These are phyloP conservation scores for Trypanosoma vivax DNA, from an alignment of 208 protist genomes.

Conservation along the genomic window DNA sequence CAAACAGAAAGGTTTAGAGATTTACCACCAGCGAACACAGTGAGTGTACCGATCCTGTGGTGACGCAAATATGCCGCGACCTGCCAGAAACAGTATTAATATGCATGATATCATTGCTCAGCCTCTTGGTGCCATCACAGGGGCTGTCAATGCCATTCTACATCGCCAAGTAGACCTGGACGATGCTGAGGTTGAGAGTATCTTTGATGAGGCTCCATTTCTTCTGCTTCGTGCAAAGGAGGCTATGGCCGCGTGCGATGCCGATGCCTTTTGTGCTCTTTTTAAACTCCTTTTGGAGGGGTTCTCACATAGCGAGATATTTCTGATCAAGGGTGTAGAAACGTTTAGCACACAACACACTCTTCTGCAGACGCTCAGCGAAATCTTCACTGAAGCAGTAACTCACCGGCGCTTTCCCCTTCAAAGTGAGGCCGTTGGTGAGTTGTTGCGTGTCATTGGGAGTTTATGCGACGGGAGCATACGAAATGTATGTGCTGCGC, in stretches of 20 bases:
- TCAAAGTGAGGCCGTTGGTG: slow-evolving; percentile 63
- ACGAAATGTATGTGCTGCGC: slow-evolving; percentile 62
- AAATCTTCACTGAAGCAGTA: slow-evolving; percentile 60
- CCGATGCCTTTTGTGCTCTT: slow-evolving; percentile 66
- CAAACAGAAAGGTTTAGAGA: too few relatives aligned
- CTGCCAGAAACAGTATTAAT: slow-evolving; percentile 80
- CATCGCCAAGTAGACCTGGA: slow-evolving; percentile 71
- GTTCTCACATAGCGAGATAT: slow-evolving; percentile 57
- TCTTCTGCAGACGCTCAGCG: slow-evolving; percentile 64
- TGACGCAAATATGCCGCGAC: too few relatives aligned
- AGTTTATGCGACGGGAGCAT: slow-evolving; percentile 75
- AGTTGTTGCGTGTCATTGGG: slow-evolving; percentile 74
- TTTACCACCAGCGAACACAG: too few relatives aligned
- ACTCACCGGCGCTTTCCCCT: slow-evolving; percentile 45
- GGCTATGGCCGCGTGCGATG: slow-evolving; percentile 60
- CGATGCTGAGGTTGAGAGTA: slow-evolving; percentile 69
- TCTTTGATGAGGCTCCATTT: slow-evolving; percentile 73
- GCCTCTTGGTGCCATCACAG: slow-evolving; percentile 60
- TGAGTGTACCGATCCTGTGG: too few relatives aligned
- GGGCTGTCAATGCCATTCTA: slow-evolving; percentile 77
- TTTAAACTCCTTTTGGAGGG: slow-evolving; percentile 82
- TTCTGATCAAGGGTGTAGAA: slow-evolving; percentile 69
- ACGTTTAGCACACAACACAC: slow-evolving; percentile 45
- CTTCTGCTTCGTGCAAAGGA: slow-evolving; percentile 80
- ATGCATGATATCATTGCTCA: slow-evolving; percentile 87